These are phyloP conservation scores for Lunularia cruciata DNA, from an alignment of 225 moss, liverwort and hornwort species.

Conservation along the genomic window DNA sequence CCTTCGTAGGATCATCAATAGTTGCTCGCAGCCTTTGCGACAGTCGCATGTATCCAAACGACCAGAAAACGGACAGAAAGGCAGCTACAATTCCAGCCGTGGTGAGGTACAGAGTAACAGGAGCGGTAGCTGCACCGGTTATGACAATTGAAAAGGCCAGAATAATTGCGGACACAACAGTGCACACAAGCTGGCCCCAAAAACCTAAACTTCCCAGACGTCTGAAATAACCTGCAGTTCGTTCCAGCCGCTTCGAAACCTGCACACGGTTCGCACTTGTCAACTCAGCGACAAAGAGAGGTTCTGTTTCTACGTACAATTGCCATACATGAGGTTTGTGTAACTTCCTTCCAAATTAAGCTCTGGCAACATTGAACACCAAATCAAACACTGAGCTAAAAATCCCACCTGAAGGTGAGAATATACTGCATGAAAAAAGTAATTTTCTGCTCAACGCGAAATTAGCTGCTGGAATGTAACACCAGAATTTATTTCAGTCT, in stretches of 20 bases:
- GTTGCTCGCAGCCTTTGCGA: constrained; percentile 73
- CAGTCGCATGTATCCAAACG: constrained; percentile 83
- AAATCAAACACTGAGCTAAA: neutral
- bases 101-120: constrained; percentile 83
- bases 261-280: constrained; percentile 14
- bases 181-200: constrained; percentile 90
- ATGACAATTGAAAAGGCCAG: constrained; percentile 84
- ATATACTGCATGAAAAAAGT: neutral
- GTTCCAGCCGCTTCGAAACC: constrained; percentile 95
- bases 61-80: constrained; percentile 93
- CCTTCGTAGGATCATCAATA: constrained; percentile 80
- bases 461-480: too few relatives aligned
- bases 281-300: neutral
- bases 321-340: too few relatives aligned
- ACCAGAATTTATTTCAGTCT: too few relatives aligned
- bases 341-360: neutral
- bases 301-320: neutral
- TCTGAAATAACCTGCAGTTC: constrained; percentile 88
- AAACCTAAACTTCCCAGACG: constrained; percentile 86
- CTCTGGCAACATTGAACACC: neutral
- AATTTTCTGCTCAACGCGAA: neutral
- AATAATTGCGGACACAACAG: constrained; percentile 84
- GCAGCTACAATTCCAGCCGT: constrained; percentile 89
- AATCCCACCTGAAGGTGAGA: neutral
- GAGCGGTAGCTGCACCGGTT: constrained; percentile 85